Conservation (phyloP, 2,329 filamentous ascomycete species). For the Beauveria varroae region DNA sequence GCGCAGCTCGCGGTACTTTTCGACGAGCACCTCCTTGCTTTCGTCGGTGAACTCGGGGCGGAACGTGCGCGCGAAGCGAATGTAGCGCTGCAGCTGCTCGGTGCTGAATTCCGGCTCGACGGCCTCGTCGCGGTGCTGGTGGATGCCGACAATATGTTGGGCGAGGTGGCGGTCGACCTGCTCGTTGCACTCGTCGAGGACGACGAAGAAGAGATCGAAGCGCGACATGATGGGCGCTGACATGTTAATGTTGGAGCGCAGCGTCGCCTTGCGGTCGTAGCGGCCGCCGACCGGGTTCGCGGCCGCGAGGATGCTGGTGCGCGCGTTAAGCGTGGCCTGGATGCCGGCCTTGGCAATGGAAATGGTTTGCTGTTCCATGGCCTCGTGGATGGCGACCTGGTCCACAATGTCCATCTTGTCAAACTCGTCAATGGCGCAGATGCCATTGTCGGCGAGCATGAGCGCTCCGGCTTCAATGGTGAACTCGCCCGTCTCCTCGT, state of each 20-base stretch:
- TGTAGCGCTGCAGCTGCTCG: conserved; percentile 93
- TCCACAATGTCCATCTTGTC: conserved; percentile 99
- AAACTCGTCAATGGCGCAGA: conserved; percentile 97
- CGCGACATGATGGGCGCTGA: conserved; percentile 98
- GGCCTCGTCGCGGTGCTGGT: conserved; percentile 86
- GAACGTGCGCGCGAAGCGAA: conserved; percentile 92
- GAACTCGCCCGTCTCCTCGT: conserved; percentile 97
- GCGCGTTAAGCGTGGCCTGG: conserved; percentile 91
- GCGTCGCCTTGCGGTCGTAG: conserved; percentile 94
- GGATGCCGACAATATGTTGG: conserved; percentile 88
- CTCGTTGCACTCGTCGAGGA: conserved; percentile 95
- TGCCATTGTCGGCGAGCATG: conserved; percentile 94
- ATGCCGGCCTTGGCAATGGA: conserved; percentile 98
- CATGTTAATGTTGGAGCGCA: conserved; percentile 97
- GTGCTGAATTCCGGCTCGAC: conserved; percentile 91
- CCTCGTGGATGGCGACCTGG: conserved; percentile 98
- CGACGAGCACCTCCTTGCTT: conserved; percentile 76
- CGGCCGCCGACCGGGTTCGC: conserved; percentile 93
- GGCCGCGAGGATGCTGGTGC: conserved; percentile 90
- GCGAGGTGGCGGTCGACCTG: conserved; percentile 82
- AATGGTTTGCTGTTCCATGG: conserved; percentile 99
- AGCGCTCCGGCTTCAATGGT: conserved; percentile 97
- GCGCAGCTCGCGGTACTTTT: conserved; percentile 91
- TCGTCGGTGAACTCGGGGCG: conserved; percentile 85
- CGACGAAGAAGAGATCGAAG: conserved; percentile 98